A percentile compares a stretch with the other conserved stretches of the same genome.
Evolutionary conservation across 2,329 filamentous ascomycete species (phyloP).

Genomic region (Colletotrichum liriopes): DNA sequence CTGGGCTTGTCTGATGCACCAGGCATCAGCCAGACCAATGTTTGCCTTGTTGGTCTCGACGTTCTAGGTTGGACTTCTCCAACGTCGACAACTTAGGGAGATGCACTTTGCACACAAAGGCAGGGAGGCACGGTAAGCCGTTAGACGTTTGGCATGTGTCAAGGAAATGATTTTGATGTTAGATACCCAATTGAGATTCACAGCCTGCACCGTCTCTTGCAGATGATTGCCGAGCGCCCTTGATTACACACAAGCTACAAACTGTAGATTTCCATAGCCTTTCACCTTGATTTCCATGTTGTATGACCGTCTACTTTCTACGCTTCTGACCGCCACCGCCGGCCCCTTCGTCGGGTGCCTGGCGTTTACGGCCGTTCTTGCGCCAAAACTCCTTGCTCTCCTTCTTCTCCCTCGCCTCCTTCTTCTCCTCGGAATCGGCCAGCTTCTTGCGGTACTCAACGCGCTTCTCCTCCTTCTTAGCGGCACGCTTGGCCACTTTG

Average conservation of each 20-base stretch:
- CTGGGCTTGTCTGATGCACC: not conserved
- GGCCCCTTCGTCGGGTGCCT: constrained; percentile 59
- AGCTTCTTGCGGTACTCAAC: constrained; percentile 87
- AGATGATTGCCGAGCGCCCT: constrained; percentile 25
- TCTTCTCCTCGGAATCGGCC: constrained; percentile 86
- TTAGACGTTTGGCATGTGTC: constrained; percentile 4
- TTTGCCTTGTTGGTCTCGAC: not conserved
- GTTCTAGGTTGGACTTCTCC: not conserved
- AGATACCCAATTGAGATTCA: constrained; percentile 38
- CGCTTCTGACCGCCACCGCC: constrained; percentile 52
- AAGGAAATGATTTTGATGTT: constrained; percentile 25
- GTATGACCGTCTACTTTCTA: constrained; percentile 35
- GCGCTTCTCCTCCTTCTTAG: constrained; percentile 90
- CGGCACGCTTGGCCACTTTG: constrained; percentile 85
- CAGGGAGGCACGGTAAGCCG: not conserved
- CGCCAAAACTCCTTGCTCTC: constrained; percentile 95
- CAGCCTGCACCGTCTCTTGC: constrained; percentile 16
- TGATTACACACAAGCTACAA: constrained; percentile 27
- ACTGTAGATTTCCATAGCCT: not conserved
- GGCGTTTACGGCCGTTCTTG: constrained; percentile 84
- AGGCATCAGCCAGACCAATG: not conserved
- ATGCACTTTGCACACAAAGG: not conserved
- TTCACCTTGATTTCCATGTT: not conserved
- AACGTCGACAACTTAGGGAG: not conserved
- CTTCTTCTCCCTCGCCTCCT: constrained; percentile 86